phyloP scores from a whole-genome alignment of 108 stramenopile genomes.

The Schizochytrium sp. region DNA sequence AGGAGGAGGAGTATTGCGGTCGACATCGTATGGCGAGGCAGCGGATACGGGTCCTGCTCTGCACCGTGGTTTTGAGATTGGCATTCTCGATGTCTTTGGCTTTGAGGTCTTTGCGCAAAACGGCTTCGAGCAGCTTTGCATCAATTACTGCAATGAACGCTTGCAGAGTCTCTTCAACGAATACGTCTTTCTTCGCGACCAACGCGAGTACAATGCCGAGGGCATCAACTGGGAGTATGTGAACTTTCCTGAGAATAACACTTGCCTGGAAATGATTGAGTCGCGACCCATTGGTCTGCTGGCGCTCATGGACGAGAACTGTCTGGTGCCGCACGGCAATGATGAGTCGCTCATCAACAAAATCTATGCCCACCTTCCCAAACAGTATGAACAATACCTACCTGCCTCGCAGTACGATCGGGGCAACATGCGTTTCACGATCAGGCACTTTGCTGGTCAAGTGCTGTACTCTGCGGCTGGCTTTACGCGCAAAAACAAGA shows the following conservation, averaged over 20 bases:
- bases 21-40: background rate
- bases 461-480: background rate
- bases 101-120: constrained; percentile 36
- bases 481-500: constrained; percentile 1
- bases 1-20: too few species aligned
- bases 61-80: constrained; percentile 4
- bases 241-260: constrained; percentile 48
- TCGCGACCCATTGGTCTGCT: constrained; percentile 33
- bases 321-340: background rate
- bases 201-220: constrained; percentile 49
- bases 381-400: background rate
- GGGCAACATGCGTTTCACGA: background rate
- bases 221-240: constrained; percentile 43
- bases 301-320: constrained; percentile 40
- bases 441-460: background rate
- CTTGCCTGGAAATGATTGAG: constrained; percentile 44
- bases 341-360: background rate
- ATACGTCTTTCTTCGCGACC: constrained; percentile 44
- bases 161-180: constrained; percentile 55
- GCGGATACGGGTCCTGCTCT: background rate
- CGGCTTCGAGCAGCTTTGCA: constrained; percentile 43
- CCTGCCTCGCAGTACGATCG: background rate
- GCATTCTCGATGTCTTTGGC: constrained; percentile 42
- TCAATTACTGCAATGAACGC: constrained; percentile 50
- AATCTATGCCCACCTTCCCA: background rate